Percentiles rank a stretch among this genome's conserved stretches.
Conservation (phyloP, 768 basidiomycete genomes). For the Rhizopogon vinicolor region DNA sequence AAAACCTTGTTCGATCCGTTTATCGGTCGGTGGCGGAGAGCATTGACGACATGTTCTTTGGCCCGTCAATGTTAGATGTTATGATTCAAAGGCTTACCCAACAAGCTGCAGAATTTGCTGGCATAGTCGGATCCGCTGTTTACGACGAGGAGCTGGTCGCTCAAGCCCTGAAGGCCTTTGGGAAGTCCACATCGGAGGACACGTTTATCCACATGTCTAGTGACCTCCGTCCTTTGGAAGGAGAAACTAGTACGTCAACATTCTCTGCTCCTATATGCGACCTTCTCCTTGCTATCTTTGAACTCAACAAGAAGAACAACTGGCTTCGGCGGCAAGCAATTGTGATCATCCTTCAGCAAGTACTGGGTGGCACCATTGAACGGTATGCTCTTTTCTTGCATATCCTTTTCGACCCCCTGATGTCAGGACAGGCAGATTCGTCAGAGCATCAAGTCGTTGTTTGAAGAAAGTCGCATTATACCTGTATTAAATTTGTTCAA, state of each 20-base stretch:
- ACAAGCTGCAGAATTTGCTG: conserved; percentile 87
- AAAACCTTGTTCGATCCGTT: conserved; percentile 77
- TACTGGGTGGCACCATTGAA: conserved; percentile 94
- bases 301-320: conserved; percentile 93
- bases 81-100: conserved; percentile 87
- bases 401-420: conserved; percentile 2
- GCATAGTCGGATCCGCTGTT: conserved; percentile 72
- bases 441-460: conserved; percentile 60
- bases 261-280: conserved; percentile 96
- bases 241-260: conserved; percentile 82
- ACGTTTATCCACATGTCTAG: conserved; percentile 69
- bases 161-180: conserved; percentile 70
- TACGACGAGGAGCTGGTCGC: conserved; percentile 83
- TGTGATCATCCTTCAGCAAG: conserved; percentile 93
- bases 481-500: conserved; percentile 62
- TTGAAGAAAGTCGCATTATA: conserved; percentile 70
- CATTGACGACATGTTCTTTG: conserved; percentile 96
- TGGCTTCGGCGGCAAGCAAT: conserved; percentile 96
- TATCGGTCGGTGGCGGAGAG: conserved; percentile 92
- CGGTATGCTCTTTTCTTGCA: conserved; percentile 45
- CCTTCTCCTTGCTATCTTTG: conserved; percentile 87
- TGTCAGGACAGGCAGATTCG: conserved; percentile 70
- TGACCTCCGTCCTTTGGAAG: conserved; percentile 76
- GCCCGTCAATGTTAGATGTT: conserved; percentile 92
- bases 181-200: conserved; percentile 61